phyloP scores from a whole-genome alignment of 495 filamentous ascomycete species.

The Penicillium daleae region DNA sequence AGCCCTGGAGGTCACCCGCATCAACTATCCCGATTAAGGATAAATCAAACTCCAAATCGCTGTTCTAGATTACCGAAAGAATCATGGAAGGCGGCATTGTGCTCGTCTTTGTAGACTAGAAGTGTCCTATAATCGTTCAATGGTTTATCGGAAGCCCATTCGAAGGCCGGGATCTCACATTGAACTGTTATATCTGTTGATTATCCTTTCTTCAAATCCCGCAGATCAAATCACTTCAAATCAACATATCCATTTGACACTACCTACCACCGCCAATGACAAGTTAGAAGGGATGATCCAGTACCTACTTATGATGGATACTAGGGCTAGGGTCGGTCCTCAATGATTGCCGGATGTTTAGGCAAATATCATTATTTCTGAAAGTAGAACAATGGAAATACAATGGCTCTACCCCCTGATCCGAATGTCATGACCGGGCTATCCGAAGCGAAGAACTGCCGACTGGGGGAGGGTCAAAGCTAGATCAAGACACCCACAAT shows the following conservation, averaged over 20 bases:
- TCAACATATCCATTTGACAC: neutral
- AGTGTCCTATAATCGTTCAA: neutral
- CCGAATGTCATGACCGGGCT: neutral
- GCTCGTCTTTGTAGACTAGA: neutral
- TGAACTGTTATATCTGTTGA: neutral
- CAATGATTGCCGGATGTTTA: neutral
- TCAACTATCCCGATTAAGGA: neutral
- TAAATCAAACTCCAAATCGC: neutral
- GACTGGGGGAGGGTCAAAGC: neutral
- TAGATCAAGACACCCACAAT: neutral
- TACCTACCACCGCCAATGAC: neutral
- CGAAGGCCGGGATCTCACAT: neutral
- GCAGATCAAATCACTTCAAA: neutral
- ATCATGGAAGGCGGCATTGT: neutral
- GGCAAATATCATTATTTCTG: neutral
- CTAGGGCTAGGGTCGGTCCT: neutral
- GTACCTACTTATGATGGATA: neutral
- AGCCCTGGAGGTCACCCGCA: neutral
- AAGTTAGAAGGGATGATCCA: neutral
- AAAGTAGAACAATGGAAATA: neutral
- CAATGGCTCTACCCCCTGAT: neutral
- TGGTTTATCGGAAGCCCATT: neutral
- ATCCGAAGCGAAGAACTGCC: neutral
- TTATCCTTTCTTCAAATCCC: neutral
- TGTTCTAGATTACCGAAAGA: neutral